Conservation (phyloP, 495 filamentous ascomycete genomes). For the Ascobolus immersus region DNA sequence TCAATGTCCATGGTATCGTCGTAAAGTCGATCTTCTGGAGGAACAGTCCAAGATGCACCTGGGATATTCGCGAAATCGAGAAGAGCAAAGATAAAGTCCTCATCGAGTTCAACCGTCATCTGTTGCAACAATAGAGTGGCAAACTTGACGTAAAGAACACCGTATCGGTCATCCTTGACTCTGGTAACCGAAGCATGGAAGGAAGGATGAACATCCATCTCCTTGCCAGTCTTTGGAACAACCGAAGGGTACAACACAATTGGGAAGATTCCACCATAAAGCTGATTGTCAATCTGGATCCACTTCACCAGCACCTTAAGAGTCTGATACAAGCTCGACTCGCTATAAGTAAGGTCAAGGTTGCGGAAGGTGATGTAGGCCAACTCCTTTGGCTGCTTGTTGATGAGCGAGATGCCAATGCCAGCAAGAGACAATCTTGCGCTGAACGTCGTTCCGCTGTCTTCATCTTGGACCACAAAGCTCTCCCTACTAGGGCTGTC, state of each 20-base stretch:
- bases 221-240: conserved; percentile 91
- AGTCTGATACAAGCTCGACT: conserved; percentile 81
- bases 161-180: conserved; percentile 91
- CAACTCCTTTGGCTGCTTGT: conserved; percentile 69
- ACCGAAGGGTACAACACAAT: conserved; percentile 94
- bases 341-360: conserved; percentile 69
- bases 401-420: conserved; percentile 81
- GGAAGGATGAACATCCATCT: conserved; percentile 89
- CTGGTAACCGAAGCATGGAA: conserved; percentile 73
- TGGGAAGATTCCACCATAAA: conserved; percentile 94
- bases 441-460: conserved; percentile 66
- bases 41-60: conserved; percentile 73
- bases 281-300: conserved; percentile 97
- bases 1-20: conserved; percentile 78
- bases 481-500: conserved; percentile 29
- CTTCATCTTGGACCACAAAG: conserved; percentile 80
- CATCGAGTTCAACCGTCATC: conserved; percentile 93
- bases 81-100: conserved; percentile 90
- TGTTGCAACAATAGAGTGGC: conserved; percentile 80
- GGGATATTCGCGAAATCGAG: conserved; percentile 87
- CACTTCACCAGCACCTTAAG: conserved; percentile 76
- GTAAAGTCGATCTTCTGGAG: conserved; percentile 57
- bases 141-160: conserved; percentile 96
- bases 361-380: conserved; percentile 86
- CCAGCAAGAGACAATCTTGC: conserved; percentile 70